These are phyloP conservation scores for Aureobasidium melanogenum DNA, from an alignment of 2,329 filamentous ascomycete species.

Conservation along the genomic window DNA sequence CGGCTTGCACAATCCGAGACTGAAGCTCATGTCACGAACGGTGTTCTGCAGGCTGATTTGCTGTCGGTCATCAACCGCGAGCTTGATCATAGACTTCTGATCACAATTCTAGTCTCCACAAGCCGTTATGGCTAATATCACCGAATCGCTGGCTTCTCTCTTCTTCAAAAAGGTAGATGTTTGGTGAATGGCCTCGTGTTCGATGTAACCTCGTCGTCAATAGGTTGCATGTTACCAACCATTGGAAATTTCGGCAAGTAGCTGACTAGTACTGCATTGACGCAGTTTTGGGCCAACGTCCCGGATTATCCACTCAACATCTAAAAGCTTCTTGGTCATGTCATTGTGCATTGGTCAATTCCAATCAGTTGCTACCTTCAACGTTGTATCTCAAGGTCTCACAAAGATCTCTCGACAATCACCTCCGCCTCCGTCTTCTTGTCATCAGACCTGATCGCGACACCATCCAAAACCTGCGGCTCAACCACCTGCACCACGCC, in stretches of 20 bases:
- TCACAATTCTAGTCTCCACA: background rate
- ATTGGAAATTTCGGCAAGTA: conserved; percentile 4
- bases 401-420: background rate
- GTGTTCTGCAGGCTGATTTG: background rate
- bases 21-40: background rate
- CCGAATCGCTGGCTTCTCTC: background rate
- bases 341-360: background rate
- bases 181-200: background rate
- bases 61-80: background rate
- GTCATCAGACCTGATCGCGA: background rate
- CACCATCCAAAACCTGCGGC: background rate
- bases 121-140: background rate
- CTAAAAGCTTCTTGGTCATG: background rate
- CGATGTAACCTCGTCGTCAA: background rate
- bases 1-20: background rate
- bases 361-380: background rate
- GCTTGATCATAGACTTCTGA: background rate
- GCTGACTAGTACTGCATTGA: conserved; percentile 2
- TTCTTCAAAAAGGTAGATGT: background rate
- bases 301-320: conserved; percentile 4
- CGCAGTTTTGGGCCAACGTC: conserved; percentile 2
- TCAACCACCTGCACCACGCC: conserved; percentile 28
- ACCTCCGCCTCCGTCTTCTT: background rate
- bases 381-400: background rate
- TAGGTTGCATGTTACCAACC: background rate